A percentile compares a stretch with the other conserved stretches of the same genome.
Conservation (phyloP, 2,329 filamentous ascomycete species). For the Rhynchosporium secalis region DNA sequence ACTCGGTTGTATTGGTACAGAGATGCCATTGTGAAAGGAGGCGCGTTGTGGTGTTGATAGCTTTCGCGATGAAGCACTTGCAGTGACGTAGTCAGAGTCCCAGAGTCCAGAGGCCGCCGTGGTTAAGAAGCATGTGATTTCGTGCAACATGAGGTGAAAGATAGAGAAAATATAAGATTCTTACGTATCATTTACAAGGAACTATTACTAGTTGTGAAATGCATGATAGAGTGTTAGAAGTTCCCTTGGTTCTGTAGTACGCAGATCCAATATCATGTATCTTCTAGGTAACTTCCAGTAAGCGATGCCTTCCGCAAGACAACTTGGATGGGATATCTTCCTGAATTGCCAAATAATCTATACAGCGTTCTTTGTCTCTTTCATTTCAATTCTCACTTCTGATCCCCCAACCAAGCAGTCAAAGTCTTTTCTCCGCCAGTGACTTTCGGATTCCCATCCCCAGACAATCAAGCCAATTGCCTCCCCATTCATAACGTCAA, state of each 20-base stretch:
- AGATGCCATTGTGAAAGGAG: conserved; percentile 22
- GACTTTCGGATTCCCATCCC: not conserved
- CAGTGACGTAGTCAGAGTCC: conserved; percentile 33
- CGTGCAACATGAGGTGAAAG: not conserved
- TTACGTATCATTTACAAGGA: not conserved
- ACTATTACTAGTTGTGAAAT: not conserved
- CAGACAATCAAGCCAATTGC: not conserved
- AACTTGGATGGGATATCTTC: conserved; percentile 29
- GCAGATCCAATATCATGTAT: not conserved
- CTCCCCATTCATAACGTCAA: not conserved
- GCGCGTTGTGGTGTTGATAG: conserved; percentile 23
- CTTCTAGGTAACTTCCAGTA: not conserved
- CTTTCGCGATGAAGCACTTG: conserved; percentile 12
- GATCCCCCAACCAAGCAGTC: not conserved
- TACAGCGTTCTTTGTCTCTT: conserved; percentile 28
- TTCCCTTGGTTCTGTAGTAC: not conserved
- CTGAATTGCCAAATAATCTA: conserved; percentile 34
- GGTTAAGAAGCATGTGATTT: conserved; percentile 29
- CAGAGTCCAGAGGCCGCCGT: too few species aligned
- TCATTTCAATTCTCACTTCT: not conserved
- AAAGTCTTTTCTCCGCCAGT: not conserved
- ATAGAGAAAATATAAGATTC: too few species aligned
- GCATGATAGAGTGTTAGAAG: not conserved
- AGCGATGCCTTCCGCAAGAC: not conserved
- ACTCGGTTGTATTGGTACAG: conserved; percentile 28